phyloP scores from a whole-genome alignment of 805 yeast genomes.

The Cyberlindnera samutprakarnensis region DNA sequence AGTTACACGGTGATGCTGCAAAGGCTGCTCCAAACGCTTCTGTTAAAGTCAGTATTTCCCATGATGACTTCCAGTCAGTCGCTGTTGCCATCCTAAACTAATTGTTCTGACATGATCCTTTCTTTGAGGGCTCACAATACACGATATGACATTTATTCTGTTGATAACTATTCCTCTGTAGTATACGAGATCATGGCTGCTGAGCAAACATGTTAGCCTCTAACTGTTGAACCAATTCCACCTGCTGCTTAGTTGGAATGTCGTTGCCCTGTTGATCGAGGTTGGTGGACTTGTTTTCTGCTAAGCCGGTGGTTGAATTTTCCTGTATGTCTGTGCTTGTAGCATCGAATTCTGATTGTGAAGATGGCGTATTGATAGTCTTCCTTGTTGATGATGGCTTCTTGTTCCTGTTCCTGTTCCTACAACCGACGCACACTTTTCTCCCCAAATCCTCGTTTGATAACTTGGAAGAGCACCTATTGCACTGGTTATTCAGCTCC shows the following conservation, averaged over 20 bases:
- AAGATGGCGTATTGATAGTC: slow-evolving; percentile 15
- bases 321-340: background rate
- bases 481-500: slow-evolving; percentile 53
- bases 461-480: slow-evolving; percentile 49
- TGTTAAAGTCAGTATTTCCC: slow-evolving; percentile 87
- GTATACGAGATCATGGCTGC: slow-evolving; percentile 1
- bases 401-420: no score
- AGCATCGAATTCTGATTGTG: background rate
- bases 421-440: slow-evolving; percentile 49
- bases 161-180: no score
- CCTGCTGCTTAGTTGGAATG: slow-evolving; percentile 4
- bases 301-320: no score
- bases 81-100: slow-evolving; percentile 74
- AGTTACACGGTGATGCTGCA: slow-evolving; percentile 68
- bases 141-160: background rate
- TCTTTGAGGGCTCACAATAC: no score
- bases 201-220: slow-evolving; percentile 21
- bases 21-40: slow-evolving; percentile 62
- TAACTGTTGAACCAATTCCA: slow-evolving; percentile 12
- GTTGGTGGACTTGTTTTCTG: no score
- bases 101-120: no score
- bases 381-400: slow-evolving; percentile 47
- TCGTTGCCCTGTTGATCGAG: no score
- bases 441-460: slow-evolving; percentile 38
- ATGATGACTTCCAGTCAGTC: slow-evolving; percentile 94